Percentiles rank a stretch among this genome's conserved stretches.
Evolutionary conservation across 2,329 filamentous ascomycete genomes (phyloP).

Genomic region (Hypocreales sp.): DNA sequence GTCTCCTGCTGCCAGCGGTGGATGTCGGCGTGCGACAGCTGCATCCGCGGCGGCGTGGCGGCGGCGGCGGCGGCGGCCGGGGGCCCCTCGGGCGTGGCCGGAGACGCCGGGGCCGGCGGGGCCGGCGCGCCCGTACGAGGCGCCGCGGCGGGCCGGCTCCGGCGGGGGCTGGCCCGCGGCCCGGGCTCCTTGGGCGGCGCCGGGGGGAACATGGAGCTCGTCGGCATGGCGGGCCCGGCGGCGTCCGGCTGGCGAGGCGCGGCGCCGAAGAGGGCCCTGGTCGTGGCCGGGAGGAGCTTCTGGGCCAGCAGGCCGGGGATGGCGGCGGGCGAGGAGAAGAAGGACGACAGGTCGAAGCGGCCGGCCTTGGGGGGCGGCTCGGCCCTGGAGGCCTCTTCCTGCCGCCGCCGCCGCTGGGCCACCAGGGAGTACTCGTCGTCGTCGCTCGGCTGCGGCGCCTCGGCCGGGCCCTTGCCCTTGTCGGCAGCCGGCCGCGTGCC

Average conservation of each 20-base stretch:
- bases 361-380: conserved; percentile 13
- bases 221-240: conserved; percentile 11
- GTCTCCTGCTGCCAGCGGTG: conserved; percentile 24
- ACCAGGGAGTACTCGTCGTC: conserved; percentile 30
- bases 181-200: conserved; percentile 15
- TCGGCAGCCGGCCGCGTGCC: conserved; percentile 4
- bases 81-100: conserved; percentile 19
- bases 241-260: conserved; percentile 7
- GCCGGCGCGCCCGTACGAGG: not conserved
- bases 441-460: conserved; percentile 7
- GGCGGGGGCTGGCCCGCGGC: conserved; percentile 12
- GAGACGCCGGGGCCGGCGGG: conserved; percentile 4
- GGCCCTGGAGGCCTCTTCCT: conserved; percentile 2
- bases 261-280: conserved; percentile 6
- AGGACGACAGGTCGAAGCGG: conserved; percentile 33
- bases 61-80: conserved; percentile 4
- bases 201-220: conserved; percentile 25
- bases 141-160: not conserved
- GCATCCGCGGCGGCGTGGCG: conserved; percentile 23
- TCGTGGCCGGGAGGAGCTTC: conserved; percentile 13
- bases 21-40: conserved; percentile 25
- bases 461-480: conserved; percentile 2
- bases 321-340: conserved; percentile 40
- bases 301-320: conserved; percentile 18
- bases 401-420: conserved; percentile 11